A percentile compares a stretch with the other conserved stretches of the same genome.
These are phyloP conservation scores for Globisporangium ultimum DNA, from an alignment of 352 stramenopile genomes.

Conservation along the genomic window DNA sequence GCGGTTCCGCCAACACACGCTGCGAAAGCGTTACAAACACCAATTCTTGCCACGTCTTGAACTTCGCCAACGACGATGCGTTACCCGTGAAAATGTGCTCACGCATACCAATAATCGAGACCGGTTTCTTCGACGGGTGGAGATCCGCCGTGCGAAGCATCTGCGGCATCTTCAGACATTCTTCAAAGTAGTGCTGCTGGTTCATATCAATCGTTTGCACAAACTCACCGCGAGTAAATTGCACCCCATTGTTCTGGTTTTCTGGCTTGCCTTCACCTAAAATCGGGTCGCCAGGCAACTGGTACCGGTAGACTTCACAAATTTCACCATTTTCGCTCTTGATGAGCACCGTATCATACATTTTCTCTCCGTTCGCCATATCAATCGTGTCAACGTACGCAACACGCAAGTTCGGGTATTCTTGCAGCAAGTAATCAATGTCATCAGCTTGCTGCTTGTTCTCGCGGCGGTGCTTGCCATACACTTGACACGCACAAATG, in stretches of 20 bases:
- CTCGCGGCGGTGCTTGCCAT: slow-evolving; percentile 70
- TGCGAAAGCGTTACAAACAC: slow-evolving; percentile 85
- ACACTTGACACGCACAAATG: slow-evolving; percentile 83
- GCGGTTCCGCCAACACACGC: slow-evolving; percentile 67
- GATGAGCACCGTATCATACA: slow-evolving; percentile 72
- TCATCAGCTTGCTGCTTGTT: slow-evolving; percentile 69
- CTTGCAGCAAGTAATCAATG: slow-evolving; percentile 77
- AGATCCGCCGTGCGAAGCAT: slow-evolving; percentile 68
- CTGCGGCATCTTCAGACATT: slow-evolving; percentile 85
- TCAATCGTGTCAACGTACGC: slow-evolving; percentile 79
- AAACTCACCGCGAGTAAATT: slow-evolving; percentile 81
- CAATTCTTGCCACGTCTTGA: slow-evolving; percentile 83
- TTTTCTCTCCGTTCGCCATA: slow-evolving; percentile 28
- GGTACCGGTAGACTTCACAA: slow-evolving; percentile 77
- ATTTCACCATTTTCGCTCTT: slow-evolving; percentile 76
- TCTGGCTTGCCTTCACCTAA: slow-evolving; percentile 81
- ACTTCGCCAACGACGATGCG: slow-evolving; percentile 78
- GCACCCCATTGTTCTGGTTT: slow-evolving; percentile 83
- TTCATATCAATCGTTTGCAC: slow-evolving; percentile 90
- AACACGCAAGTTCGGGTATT: slow-evolving; percentile 83
- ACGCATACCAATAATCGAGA: slow-evolving; percentile 84
- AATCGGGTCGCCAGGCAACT: slow-evolving; percentile 78
- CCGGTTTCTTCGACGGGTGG: slow-evolving; percentile 62
- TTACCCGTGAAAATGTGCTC: slow-evolving; percentile 88
- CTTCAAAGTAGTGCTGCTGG: slow-evolving; percentile 85